These are phyloP conservation scores for Chamaecyparis obtusa DNA, from an alignment of 75 land plant genomes.

Conservation along the genomic window DNA sequence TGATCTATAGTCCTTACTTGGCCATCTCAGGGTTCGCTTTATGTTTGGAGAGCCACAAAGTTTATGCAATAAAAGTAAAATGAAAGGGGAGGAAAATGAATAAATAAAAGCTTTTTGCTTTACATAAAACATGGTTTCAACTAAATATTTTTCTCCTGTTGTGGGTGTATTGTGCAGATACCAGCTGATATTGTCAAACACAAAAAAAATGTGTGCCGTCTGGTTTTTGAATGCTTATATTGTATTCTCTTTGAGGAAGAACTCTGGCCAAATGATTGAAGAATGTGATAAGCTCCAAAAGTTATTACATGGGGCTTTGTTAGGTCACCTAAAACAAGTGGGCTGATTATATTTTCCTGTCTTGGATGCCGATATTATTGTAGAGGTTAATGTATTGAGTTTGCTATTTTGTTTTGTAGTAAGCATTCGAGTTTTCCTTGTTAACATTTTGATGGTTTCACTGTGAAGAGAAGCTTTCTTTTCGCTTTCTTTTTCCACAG, in stretches of 20 bases:
- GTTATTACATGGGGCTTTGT: constrained; percentile 52
- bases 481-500: too few species aligned
- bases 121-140: not conserved
- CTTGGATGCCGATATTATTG: not conserved
- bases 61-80: not conserved
- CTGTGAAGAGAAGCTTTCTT: too few species aligned
- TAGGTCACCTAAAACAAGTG: constrained; percentile 67
- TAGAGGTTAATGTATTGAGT: constrained; percentile 7
- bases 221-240: constrained; percentile 87
- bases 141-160: not conserved
- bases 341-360: not conserved
- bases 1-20: not conserved
- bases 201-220: constrained; percentile 70
- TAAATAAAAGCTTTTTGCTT: not conserved
- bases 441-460: too few species aligned
- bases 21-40: not conserved
- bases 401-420: constrained; percentile 7
- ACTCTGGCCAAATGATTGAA: constrained; percentile 47
- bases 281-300: constrained; percentile 64
- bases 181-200: constrained; percentile 73
- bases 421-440: too few species aligned
- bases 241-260: constrained; percentile 48
- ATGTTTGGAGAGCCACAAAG: not conserved
- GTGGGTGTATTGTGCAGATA: constrained; percentile 45
- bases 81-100: not conserved